A percentile compares a stretch with the other conserved stretches of the same genome.
phyloP scores from a whole-genome alignment of 345 rosid genomes.

The Populus euphratica region DNA sequence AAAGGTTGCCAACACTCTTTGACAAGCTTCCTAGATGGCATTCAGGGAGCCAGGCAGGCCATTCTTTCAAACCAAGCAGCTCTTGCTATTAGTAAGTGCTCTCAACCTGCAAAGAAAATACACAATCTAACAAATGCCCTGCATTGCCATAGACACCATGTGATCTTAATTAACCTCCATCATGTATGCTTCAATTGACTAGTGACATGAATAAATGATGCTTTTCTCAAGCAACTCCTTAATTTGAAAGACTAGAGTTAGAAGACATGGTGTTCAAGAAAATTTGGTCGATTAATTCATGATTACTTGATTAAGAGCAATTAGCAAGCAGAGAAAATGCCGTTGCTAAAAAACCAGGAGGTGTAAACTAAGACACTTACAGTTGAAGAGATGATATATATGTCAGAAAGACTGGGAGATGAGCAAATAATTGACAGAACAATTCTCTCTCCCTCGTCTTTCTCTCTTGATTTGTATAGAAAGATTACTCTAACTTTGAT shows the following conservation, averaged over 20 bases:
- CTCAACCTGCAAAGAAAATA: neutral
- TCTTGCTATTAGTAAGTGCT: neutral
- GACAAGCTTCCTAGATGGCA: constrained; percentile 51
- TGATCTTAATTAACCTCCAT: neutral
- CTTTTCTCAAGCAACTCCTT: neutral
- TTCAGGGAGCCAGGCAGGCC: constrained; percentile 71
- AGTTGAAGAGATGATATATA: neutral
- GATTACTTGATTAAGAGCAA: too few species aligned
- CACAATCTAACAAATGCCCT: neutral
- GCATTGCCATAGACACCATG: neutral
- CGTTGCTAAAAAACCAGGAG: too few species aligned
- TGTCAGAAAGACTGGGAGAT: neutral
- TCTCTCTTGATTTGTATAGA: neutral
- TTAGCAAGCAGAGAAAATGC: too few species aligned
- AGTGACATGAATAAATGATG: neutral
- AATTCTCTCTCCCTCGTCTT: neutral
- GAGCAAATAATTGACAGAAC: neutral
- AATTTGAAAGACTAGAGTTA: neutral
- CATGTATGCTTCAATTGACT: neutral
- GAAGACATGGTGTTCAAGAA: neutral
- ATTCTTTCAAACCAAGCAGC: constrained; percentile 1
- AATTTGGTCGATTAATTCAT: neutral
- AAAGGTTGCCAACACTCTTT: constrained; percentile 33
- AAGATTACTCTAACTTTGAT: neutral
- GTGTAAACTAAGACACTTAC: neutral